phyloP scores from a whole-genome alignment of 257 asterid genomes.

The Solanum medicagineum region DNA sequence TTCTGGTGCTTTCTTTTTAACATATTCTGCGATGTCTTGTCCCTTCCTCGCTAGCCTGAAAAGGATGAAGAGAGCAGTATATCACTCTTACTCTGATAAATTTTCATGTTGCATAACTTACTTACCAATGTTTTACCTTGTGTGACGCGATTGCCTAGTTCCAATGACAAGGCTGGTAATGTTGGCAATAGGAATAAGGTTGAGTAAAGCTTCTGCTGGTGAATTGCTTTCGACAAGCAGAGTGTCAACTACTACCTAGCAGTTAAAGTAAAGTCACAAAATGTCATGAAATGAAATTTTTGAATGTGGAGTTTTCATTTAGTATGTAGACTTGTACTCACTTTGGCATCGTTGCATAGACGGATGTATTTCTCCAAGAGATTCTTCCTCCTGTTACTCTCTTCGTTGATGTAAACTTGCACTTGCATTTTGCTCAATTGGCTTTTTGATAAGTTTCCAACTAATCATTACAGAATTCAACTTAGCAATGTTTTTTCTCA shows the following conservation, averaged over 20 bases:
- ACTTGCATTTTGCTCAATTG: conserved; percentile 55
- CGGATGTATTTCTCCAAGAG: conserved; percentile 50
- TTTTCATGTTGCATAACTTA: neutral
- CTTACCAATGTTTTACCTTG: conserved; percentile 21
- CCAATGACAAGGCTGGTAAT: conserved; percentile 55
- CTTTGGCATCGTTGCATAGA: conserved; percentile 20
- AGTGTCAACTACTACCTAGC: conserved; percentile 63
- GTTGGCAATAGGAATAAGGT: conserved; percentile 47
- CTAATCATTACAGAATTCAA: conserved; percentile 13
- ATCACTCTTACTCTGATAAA: neutral
- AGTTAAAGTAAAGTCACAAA: neutral
- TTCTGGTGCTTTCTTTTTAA: conserved; percentile 50
- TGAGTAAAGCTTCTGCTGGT: conserved; percentile 54
- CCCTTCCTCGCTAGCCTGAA: conserved; percentile 41
- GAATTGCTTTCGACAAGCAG: conserved; percentile 74
- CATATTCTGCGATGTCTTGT: conserved; percentile 47
- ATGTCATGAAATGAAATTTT: neutral
- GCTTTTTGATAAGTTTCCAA: conserved; percentile 65
- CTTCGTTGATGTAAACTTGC: conserved; percentile 52
- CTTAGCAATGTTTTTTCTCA: neutral
- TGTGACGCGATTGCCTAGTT: conserved; percentile 27
- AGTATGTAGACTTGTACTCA: neutral
- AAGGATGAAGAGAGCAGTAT: neutral
- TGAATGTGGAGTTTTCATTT: neutral
- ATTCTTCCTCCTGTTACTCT: conserved; percentile 45